Evolutionary conservation across 208 protist species (phyloP).

Genomic region (Trypanosoma grayi): DNA sequence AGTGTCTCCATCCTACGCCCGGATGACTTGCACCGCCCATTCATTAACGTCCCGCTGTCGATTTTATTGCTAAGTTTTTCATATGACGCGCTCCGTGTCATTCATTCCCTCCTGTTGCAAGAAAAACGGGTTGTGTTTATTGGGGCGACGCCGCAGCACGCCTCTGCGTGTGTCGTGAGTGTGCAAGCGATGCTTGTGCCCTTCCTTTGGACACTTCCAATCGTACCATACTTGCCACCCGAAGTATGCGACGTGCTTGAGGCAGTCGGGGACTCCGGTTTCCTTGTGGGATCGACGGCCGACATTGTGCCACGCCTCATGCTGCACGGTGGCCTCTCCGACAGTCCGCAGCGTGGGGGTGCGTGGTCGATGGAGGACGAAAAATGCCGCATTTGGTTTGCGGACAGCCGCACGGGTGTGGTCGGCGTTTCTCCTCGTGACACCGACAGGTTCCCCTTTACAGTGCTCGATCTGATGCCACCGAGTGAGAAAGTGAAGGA

Average conservation of each 20-base stretch:
- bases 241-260: constrained; percentile 18
- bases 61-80: constrained; percentile 64
- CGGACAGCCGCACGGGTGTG: constrained; percentile 58
- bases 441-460: constrained; percentile 17
- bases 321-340: constrained; percentile 23
- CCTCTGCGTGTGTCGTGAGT: constrained; percentile 70
- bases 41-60: constrained; percentile 46
- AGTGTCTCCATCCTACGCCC: constrained; percentile 38
- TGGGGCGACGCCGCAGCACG: constrained; percentile 72
- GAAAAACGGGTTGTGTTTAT: constrained; percentile 66
- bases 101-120: constrained; percentile 64
- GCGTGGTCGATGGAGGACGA: constrained; percentile 10
- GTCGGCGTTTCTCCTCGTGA: constrained; percentile 38
- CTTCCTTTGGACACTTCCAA: constrained; percentile 51
- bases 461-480: constrained; percentile 30
- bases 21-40: constrained; percentile 39
- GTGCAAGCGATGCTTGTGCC: constrained; percentile 51
- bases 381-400: constrained; percentile 51
- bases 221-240: constrained; percentile 61
- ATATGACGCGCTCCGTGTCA: constrained; percentile 56
- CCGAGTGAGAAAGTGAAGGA: constrained; percentile 44
- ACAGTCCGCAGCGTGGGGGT: not conserved
- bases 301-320: constrained; percentile 58
- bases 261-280: constrained; percentile 20
- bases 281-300: constrained; percentile 57